phyloP scores from a whole-genome alignment of 2,329 filamentous ascomycete genomes.

The Pseudogymnoascus sp. region DNA sequence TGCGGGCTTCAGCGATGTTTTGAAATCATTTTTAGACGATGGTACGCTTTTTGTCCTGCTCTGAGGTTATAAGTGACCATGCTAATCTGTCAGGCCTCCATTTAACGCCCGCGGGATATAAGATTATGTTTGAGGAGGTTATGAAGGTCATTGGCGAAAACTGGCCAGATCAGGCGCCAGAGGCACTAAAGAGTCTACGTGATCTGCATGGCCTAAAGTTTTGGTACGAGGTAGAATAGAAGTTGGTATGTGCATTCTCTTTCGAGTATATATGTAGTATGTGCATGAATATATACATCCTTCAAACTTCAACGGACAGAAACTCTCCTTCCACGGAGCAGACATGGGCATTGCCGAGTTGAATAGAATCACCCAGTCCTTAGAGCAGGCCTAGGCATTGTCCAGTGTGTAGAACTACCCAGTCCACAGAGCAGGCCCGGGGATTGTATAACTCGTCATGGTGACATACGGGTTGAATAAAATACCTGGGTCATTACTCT shows the following conservation, averaged over 20 bases:
- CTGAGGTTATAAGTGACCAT: background rate
- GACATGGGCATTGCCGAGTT: background rate
- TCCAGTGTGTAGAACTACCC: background rate
- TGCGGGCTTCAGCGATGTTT: conserved; percentile 14
- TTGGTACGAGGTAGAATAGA: conserved; percentile 1
- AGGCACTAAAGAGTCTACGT: background rate
- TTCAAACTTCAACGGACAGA: background rate
- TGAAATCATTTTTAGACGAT: conserved; percentile 17
- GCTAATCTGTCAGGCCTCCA: conserved; percentile 20
- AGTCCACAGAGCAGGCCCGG: conserved; percentile 20
- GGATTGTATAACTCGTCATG: conserved; percentile 16
- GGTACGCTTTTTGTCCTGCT: conserved; percentile 11
- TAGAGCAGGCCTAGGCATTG: conserved; percentile 19
- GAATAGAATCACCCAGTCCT: conserved; percentile 12
- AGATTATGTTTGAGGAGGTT: conserved; percentile 21
- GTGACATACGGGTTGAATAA: conserved; percentile 21
- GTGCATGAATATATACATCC: background rate
- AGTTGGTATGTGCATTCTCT: background rate
- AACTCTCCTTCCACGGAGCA: background rate
- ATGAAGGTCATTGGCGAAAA: conserved; percentile 18
- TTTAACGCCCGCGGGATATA: conserved; percentile 24
- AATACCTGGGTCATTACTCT: conserved; percentile 26
- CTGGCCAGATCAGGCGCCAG: conserved; percentile 18
- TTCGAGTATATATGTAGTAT: background rate
- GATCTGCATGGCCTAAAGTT: background rate